These are phyloP conservation scores for Spergularia marina DNA, from an alignment of 148 eudicot species.

Conservation along the genomic window DNA sequence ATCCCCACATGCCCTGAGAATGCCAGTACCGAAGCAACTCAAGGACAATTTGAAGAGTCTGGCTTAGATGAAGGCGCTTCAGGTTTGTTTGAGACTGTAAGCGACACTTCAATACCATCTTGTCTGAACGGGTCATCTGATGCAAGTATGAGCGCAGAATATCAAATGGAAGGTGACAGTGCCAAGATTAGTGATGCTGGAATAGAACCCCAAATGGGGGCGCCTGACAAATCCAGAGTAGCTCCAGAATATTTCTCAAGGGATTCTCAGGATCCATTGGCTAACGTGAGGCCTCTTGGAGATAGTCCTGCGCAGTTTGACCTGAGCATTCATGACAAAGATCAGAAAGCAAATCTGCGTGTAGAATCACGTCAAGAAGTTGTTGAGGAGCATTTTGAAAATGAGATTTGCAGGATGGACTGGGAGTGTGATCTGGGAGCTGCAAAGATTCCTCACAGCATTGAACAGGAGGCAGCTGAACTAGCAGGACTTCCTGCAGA, in stretches of 20 bases:
- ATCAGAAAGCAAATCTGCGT: neutral
- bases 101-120: neutral
- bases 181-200: neutral
- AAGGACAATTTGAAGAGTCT: neutral
- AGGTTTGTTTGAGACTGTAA: neutral
- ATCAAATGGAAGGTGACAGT: neutral
- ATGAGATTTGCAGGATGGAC: neutral
- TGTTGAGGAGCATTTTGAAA: constrained; percentile 1
- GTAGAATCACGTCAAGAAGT: constrained; percentile 13
- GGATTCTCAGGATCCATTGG: neutral
- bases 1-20: constrained; percentile 2
- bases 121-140: neutral
- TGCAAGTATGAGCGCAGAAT: neutral
- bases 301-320: neutral
- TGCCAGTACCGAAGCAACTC: neutral
- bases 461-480: neutral
- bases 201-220: neutral
- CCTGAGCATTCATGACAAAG: neutral
- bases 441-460: neutral
- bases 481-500: neutral
- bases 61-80: neutral
- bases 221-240: neutral
- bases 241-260: neutral
- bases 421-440: constrained; percentile 12
- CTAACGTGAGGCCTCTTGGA: neutral